Conservation (phyloP, 306 rosid species). For the Vigna reflexopilosa region DNA sequence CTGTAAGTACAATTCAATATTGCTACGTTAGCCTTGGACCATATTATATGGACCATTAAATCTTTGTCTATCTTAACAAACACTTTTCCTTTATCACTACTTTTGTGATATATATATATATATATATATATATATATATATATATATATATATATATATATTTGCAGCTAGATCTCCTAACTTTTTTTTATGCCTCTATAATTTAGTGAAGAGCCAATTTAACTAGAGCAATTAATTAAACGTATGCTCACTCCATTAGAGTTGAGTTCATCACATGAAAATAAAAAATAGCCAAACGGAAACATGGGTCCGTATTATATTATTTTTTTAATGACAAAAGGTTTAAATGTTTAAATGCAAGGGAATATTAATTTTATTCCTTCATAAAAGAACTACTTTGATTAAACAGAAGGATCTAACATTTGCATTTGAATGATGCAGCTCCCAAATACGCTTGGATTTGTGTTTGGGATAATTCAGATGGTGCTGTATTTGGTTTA, state of each 20-base stretch:
- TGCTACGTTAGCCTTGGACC: neutral
- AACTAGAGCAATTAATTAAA: conserved; percentile 1
- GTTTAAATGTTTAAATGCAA: neutral
- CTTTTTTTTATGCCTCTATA: conserved; percentile 4
- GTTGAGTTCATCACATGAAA: conserved; percentile 1
- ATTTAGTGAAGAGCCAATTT: neutral
- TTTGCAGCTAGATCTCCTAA: neutral
- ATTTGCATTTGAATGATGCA: conserved; percentile 46
- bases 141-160: neutral
- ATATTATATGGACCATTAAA: neutral
- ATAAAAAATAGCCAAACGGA: neutral
- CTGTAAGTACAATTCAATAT: conserved; percentile 57
- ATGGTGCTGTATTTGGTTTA: conserved; percentile 74
- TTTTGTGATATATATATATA: neutral
- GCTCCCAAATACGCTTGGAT: conserved; percentile 87
- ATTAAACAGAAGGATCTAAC: neutral
- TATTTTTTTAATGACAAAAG: conserved; percentile 2
- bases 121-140: neutral
- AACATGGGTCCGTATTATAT: conserved; percentile 13
- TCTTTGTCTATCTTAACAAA: neutral
- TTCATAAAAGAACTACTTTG: neutral
- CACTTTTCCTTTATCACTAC: neutral
- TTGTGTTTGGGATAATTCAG: conserved; percentile 79
- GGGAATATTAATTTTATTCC: neutral
- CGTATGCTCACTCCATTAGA: conserved; percentile 7